Conservation (phyloP, 2,329 filamentous ascomycete genomes). For the Dothiorella sarmentorum region DNA sequence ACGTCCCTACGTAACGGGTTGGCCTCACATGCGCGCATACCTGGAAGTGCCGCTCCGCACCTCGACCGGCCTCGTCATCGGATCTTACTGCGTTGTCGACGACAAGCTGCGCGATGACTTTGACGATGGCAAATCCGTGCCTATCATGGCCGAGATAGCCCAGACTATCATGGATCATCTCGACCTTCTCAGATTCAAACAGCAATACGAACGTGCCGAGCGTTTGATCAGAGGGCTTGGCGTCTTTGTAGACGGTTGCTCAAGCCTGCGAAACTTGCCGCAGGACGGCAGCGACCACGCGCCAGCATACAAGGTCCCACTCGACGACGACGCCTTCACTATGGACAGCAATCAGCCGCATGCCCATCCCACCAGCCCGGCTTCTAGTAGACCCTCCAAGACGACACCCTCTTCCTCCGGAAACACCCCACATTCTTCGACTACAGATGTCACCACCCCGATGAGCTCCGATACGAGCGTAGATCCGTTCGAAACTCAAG, state of each 20-base stretch:
- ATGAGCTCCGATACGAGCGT: not conserved
- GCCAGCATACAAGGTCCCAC: too few species aligned
- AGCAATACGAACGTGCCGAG: not conserved
- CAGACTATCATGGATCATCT: conserved; percentile 23
- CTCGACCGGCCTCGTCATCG: conserved; percentile 31
- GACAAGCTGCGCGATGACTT: conserved; percentile 26
- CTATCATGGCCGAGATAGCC: not conserved
- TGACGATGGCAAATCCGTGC: conserved; percentile 28
- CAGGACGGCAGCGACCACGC: too few species aligned
- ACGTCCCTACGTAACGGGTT: conserved; percentile 28
- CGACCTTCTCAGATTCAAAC: not conserved
- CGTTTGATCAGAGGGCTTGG: conserved; percentile 29
- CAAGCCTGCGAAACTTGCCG: too few species aligned
- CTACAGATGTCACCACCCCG: not conserved
- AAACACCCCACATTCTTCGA: not conserved
- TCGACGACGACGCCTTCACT: too few species aligned
- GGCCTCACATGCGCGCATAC: conserved; percentile 31
- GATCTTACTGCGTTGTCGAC: conserved; percentile 31
- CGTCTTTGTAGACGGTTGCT: conserved; percentile 23
- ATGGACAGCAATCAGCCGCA: not conserved
- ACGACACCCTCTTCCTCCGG: not conserved
- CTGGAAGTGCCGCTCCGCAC: conserved; percentile 34
- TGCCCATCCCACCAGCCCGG: not conserved
- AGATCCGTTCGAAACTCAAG: not conserved
- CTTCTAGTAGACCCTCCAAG: not conserved